Evolutionary conservation across 805 yeast genomes (phyloP).

Genomic region (Suhomyces canberraensis): DNA sequence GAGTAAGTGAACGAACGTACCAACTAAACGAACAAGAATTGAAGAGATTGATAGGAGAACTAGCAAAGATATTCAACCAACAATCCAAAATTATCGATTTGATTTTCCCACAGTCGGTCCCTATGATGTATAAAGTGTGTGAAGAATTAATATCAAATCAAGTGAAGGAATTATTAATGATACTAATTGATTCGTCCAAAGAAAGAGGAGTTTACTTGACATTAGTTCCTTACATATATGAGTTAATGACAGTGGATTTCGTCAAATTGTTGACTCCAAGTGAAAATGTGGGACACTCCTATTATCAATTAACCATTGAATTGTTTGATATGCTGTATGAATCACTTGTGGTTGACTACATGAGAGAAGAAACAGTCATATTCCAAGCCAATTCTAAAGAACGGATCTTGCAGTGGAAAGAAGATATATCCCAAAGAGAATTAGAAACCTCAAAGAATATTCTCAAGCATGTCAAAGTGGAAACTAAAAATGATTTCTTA

Average conservation of each 20-base stretch:
- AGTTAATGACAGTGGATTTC: constrained; percentile 23
- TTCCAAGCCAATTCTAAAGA: constrained; percentile 25
- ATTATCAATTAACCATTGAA: constrained; percentile 27
- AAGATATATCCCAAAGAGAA: constrained; percentile 40
- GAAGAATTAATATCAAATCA: constrained; percentile 45
- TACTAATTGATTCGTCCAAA: constrained; percentile 27
- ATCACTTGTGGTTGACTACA: constrained; percentile 37
- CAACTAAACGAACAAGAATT: constrained; percentile 16
- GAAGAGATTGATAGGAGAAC: constrained; percentile 21
- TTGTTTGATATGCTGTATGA: constrained; percentile 43
- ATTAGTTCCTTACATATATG: constrained; percentile 40
- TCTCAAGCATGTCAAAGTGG: constrained; percentile 47
- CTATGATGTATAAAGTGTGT: constrained; percentile 46
- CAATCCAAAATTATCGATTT: constrained; percentile 38
- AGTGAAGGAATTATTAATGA: constrained; percentile 29
- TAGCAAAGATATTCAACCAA: constrained; percentile 36
- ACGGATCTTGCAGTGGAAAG: constrained; percentile 32
- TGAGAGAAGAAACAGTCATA: constrained; percentile 31
- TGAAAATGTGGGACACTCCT: constrained; percentile 37
- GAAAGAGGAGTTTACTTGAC: constrained; percentile 27
- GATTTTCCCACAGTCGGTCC: constrained; percentile 43
- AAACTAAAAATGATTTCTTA: constrained; percentile 31
- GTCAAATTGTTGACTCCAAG: constrained; percentile 25
- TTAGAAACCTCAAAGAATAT: constrained; percentile 46
- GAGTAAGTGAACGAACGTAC: neutral